Percentiles rank a stretch among this genome's conserved stretches.
phyloP scores from a whole-genome alignment of 768 basidiomycete genomes.

The Asterophora lycoperdoides region DNA sequence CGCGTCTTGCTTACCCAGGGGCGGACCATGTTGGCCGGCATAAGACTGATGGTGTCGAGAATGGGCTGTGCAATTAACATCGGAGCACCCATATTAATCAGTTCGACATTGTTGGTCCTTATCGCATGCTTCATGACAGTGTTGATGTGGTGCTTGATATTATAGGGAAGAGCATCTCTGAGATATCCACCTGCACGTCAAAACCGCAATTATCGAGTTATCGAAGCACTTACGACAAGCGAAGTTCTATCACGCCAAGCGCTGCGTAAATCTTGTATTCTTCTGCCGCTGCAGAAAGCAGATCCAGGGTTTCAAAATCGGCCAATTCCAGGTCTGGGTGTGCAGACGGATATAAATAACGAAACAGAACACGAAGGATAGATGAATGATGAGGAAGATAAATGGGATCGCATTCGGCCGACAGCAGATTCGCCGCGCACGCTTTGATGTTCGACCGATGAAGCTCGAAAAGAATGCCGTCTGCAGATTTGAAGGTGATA shows the following conservation, averaged over 20 bases:
- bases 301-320: not conserved
- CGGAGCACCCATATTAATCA: constrained; percentile 5
- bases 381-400: not conserved
- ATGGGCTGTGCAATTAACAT: not conserved
- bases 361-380: constrained; percentile 2
- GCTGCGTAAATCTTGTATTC: constrained; percentile 2
- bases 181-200: not conserved
- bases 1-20: constrained; percentile 2
- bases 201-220: not conserved
- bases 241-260: not conserved
- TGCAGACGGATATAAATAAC: not conserved
- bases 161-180: not conserved
- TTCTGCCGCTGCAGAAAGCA: constrained; percentile 6
- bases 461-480: not conserved
- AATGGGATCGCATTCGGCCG: not conserved
- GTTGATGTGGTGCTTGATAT: not conserved
- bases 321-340: constrained; percentile 6
- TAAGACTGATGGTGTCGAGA: not conserved
- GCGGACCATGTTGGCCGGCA: not conserved
- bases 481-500: not conserved
- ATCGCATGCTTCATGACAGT: constrained; percentile 3
- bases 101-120: not conserved
- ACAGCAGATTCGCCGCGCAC: not conserved
- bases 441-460: not conserved
- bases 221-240: not conserved